Conservation (phyloP, 768 basidiomycete genomes). For the Russula sp. region DNA sequence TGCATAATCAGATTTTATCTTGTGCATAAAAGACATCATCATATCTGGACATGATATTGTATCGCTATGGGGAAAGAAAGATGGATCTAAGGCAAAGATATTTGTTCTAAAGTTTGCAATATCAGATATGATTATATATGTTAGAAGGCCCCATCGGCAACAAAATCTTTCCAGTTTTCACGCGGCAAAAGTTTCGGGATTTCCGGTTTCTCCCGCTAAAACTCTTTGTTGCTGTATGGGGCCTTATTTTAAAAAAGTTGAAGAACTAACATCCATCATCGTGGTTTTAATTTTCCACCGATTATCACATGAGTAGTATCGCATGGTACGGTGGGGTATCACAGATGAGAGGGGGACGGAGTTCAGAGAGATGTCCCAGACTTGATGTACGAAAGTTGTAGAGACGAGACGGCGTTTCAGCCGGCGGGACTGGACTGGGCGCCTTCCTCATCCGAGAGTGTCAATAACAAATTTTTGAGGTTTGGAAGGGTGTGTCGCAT, state of each 20-base stretch:
- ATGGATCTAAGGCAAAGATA: background rate
- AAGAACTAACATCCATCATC: conserved; percentile 5
- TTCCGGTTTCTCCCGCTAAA: no score
- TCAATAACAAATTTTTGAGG: conserved; percentile 88
- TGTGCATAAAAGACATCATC: no score
- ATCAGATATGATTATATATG: conserved; percentile 4
- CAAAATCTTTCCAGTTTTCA: no score
- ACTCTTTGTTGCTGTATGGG: no score
- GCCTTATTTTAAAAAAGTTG: no score
- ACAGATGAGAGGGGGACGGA: background rate
- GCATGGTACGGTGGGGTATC: background rate
- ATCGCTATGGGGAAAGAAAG: background rate
- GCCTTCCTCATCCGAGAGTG: conserved; percentile 69
- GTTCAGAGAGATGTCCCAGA: background rate
- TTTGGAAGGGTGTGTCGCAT: conserved; percentile 96
- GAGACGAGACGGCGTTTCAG: background rate
- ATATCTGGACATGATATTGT: background rate
- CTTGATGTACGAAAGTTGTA: background rate
- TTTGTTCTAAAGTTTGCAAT: background rate
- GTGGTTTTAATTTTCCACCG: background rate
- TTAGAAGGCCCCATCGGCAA: no score
- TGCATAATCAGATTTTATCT: no score
- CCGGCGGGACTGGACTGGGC: conserved; percentile 35
- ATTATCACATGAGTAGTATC: background rate
- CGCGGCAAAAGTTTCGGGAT: no score